Evolutionary conservation across 176 grass and related monocot genomes (phyloP), one percentile per base, ranked within the genome.

Genomic region (Phragmites australis): DNA sequence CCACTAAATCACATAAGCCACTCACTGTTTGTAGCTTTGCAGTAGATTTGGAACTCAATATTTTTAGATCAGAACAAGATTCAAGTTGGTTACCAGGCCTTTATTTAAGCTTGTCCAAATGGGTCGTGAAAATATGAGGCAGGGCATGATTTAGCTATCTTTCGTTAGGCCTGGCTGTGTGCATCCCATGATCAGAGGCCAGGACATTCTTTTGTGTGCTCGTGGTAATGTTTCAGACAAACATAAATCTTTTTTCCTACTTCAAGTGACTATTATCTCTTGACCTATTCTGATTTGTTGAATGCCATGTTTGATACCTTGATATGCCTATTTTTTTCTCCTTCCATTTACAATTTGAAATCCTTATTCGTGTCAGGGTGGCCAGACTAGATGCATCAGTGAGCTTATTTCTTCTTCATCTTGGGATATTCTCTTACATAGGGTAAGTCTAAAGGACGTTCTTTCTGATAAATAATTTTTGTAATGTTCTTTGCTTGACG

Each of bases 361-460:
- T 60, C 18, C 23, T 74, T 68, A 75, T 75, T 27, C 10, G 29
- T 66, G 34, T 29, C 56, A 88, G 87, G 81, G 31, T 88, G 81
- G 61, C 25, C 68, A 50, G 49, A 37, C 47, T 72, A 58, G 17
- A 22, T 55, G 79, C 50, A 45, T 54, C 9, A 21, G 6, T 40
- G 54, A 75, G 19, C 81, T 88, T 53, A 43, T 88, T 84, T 80
- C 75, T 61, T 84, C 75, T 32, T 37, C 81, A 62, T 88, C 87
- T 66, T 88, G 87, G 87, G 53, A 80, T 23, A 80, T 80, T 52
- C 87, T 88, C 19, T 74, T 88, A 31, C 25, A 75, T 6, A 84
- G 87, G 49, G 87, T 88, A 67, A 80, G 75, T 88, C 21, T 58
- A 68, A 58, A 32, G 2, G 3, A 49, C 19, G 41, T 51, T 11